phyloP scores from a whole-genome alignment of 768 basidiomycete species.

The Rhodotorula babjevae region DNA sequence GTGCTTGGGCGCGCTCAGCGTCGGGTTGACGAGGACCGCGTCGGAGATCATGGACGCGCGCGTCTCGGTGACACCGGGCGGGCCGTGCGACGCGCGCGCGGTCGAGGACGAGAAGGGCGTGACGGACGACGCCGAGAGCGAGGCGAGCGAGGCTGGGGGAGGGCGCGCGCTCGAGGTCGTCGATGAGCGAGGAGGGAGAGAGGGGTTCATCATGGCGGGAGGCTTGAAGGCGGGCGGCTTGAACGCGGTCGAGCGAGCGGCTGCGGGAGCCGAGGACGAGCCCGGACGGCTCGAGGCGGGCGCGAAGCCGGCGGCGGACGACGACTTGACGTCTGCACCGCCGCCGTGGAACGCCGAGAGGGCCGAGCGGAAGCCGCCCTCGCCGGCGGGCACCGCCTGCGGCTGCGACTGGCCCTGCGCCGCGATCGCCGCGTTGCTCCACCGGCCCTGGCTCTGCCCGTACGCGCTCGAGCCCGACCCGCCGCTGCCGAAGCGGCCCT shows the following conservation, averaged over 20 bases:
- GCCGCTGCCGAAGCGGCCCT: neutral
- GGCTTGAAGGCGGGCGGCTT: neutral
- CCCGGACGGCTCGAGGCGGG: neutral
- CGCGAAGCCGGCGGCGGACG: neutral
- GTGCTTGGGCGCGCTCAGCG: neutral
- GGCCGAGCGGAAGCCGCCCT: constrained; percentile 27
- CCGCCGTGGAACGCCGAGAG: neutral
- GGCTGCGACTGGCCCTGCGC: neutral
- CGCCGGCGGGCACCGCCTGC: constrained; percentile 18
- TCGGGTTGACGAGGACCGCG: constrained; percentile 31
- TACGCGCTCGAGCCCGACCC: neutral
- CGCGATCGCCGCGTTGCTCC: neutral
- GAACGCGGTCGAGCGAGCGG: neutral
- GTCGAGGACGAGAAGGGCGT: neutral
- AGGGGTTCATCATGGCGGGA: neutral
- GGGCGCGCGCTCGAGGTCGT: neutral
- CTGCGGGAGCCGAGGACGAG: neutral
- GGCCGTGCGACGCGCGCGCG: constrained; percentile 5
- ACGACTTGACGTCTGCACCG: neutral
- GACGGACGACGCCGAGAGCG: neutral
- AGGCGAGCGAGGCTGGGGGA: neutral
- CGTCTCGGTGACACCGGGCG: constrained; percentile 22
- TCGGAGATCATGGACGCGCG: constrained; percentile 17
- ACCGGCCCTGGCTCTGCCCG: neutral
- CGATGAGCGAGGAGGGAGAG: neutral